phyloP scores from a whole-genome alignment of 768 basidiomycete species.

The Amanita fuliginea region DNA sequence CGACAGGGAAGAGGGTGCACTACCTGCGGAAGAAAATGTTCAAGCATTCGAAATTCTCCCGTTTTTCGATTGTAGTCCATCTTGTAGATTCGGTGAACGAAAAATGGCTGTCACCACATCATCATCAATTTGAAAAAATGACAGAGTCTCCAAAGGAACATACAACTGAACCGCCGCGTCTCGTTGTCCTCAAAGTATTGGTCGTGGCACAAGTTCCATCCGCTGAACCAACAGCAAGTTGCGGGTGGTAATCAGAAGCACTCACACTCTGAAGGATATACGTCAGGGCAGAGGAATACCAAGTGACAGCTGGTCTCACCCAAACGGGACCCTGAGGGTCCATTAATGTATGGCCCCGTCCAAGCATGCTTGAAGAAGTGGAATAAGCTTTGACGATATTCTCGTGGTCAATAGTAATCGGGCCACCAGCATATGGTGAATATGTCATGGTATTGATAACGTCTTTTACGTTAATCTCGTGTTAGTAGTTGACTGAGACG shows the following conservation, averaged over 20 bases:
- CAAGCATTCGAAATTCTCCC: conserved; percentile 79
- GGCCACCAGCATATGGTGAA: conserved; percentile 57
- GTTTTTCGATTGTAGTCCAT: conserved; percentile 77
- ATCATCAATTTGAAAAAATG: neutral
- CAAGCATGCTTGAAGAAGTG: conserved; percentile 60
- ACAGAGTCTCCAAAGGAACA: conserved; percentile 16
- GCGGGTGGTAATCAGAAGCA: conserved; percentile 80
- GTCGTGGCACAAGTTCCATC: conserved; percentile 78
- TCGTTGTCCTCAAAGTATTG: conserved; percentile 54
- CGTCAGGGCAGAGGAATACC: neutral
- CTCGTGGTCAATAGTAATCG: conserved; percentile 75
- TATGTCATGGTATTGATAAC: conserved; percentile 60
- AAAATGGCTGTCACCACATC: conserved; percentile 44
- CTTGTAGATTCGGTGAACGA: conserved; percentile 72
- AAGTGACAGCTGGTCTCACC: conserved; percentile 34
- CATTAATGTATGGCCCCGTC: conserved; percentile 58
- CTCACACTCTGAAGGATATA: conserved; percentile 41
- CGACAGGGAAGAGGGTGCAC: neutral
- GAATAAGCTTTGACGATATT: conserved; percentile 70
- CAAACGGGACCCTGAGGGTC: conserved; percentile 75
- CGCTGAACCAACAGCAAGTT: conserved; percentile 69
- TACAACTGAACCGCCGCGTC: conserved; percentile 65
- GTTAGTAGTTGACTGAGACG: neutral
- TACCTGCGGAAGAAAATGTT: conserved; percentile 72
- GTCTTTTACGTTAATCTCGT: conserved; percentile 30